Evolutionary conservation across 1,284 basidiomycete genomes (phyloP), one percentile per base, ranked within the genome.

Genomic region (Singerocomus inundabilis): DNA sequence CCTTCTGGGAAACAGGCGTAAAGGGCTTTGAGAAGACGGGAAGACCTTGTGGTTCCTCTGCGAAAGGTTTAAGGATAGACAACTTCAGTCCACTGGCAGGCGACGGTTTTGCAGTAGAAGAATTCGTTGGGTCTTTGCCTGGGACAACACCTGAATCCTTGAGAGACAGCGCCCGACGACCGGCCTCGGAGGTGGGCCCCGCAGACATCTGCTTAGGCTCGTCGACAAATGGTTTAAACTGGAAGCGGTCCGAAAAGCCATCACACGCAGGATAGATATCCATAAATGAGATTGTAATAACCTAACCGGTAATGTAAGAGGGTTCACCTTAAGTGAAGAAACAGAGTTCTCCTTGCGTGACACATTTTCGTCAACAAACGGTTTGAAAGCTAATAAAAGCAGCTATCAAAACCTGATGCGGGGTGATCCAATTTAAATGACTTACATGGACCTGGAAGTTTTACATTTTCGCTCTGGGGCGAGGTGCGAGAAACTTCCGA

Each of bases 291-390:
- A 29, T 24, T 33, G 7, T n/a, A 7, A 44, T n/a, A 26, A 31
- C 30, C 10, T 25, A 34, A 38, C 28, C 1, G 24, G 39, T 46
- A 16, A 38, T 9, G 15, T 35, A 49, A 54, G 24, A 16, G n/a
- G 29, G 26, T 63, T 51, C 54, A 79, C 79, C 70, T 79, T 84
- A 16, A 72, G 63, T 25, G 69, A 72, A 21, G 78, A 75, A n/a
- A 72, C 73, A 28, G 72, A 55, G 51, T 73, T 80, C 46, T 76
- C 77, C 54, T 71, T 75, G 40, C 71, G 71, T 32, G 70, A 66
- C 3, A 67, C 66, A 56, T 79, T 80, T 56, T 85, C 83, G 47
- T 88, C 87, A 1, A 81, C 72, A 57, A 82, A 83, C 16, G 81
- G 79, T 49, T 73, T 75, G 61, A 82, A 81, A 26, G 72, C 80